These are phyloP conservation scores for Podospora pseudoanserina DNA, from an alignment of 495 filamentous ascomycete species.

Conservation along the genomic window DNA sequence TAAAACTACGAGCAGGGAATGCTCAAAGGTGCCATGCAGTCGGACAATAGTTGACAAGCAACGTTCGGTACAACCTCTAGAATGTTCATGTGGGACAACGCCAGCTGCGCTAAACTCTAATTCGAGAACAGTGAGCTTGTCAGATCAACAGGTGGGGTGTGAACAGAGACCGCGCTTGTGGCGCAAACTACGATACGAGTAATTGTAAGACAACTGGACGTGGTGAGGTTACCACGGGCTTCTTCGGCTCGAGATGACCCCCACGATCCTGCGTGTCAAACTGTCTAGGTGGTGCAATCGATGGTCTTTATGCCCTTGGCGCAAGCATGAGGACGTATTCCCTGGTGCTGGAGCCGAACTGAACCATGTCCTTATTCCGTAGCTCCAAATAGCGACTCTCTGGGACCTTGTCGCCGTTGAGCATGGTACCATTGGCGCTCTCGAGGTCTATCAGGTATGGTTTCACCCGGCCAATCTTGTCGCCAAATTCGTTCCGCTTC, in stretches of 20 bases:
- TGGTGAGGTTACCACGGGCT: constrained; percentile 3
- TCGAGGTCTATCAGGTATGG: constrained; percentile 93
- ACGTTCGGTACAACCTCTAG: background rate
- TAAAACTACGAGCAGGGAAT: background rate
- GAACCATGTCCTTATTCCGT: constrained; percentile 80
- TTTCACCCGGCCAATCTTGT: constrained; percentile 74
- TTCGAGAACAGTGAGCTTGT: background rate
- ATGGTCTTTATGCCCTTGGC: constrained; percentile 27
- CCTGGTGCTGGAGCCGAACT: constrained; percentile 80
- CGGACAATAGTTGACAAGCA: background rate
- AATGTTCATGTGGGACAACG: background rate
- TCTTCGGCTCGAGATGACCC: constrained; percentile 9
- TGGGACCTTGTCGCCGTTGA: constrained; percentile 73
- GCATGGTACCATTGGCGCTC: constrained; percentile 82
- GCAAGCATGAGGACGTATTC: constrained; percentile 82
- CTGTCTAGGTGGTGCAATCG: no score
- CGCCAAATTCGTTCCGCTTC: constrained; percentile 80
- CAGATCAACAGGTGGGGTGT: background rate
- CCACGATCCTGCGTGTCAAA: background rate
- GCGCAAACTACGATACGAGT: constrained; percentile 5
- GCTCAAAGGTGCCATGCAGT: background rate
- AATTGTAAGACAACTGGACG: background rate
- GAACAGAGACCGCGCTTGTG: background rate
- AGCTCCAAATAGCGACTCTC: constrained; percentile 79
- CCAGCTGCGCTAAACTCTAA: background rate